Conservation (phyloP, 1,284 basidiomycete species). For the Trichosporon faecale region DNA sequence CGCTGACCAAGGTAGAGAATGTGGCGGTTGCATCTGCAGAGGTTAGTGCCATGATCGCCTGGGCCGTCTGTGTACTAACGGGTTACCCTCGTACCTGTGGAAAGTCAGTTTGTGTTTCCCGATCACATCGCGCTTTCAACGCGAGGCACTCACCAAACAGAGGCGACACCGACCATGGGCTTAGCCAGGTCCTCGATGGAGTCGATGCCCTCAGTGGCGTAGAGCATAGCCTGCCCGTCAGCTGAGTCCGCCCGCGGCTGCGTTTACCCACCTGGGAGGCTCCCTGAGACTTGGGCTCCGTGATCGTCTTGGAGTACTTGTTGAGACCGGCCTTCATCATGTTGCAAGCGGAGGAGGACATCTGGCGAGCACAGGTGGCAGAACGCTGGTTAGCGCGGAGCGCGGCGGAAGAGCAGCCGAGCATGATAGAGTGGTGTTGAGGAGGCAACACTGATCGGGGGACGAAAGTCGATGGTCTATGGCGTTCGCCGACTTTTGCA, state of each 20-base stretch:
- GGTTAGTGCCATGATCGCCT: background rate
- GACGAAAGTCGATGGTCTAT: background rate
- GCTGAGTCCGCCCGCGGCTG: background rate
- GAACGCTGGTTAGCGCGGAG: slow-evolving; percentile 26
- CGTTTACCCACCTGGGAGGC: slow-evolving; percentile 70
- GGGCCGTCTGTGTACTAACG: slow-evolving; percentile 54
- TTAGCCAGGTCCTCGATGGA: slow-evolving; percentile 78
- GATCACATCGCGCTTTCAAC: background rate
- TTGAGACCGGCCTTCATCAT: slow-evolving; percentile 55
- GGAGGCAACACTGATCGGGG: background rate
- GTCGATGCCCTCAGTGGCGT: slow-evolving; percentile 84
- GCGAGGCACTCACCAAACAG: slow-evolving; percentile 70
- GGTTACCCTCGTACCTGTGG: slow-evolving; percentile 81
- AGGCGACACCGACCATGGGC: slow-evolving; percentile 92
- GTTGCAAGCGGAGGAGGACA: slow-evolving; percentile 18
- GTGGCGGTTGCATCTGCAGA: slow-evolving; percentile 80
- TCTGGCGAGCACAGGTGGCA: slow-evolving; percentile 13
- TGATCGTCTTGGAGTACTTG: slow-evolving; percentile 75
- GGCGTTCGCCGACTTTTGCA: slow-evolving; percentile 7
- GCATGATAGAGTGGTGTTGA: slow-evolving; percentile 15
- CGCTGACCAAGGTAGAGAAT: slow-evolving; percentile 81
- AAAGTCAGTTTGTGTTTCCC: slow-evolving; percentile 22
- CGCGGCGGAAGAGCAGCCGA: slow-evolving; percentile 21
- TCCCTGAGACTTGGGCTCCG: slow-evolving; percentile 85
- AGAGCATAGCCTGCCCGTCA: slow-evolving; percentile 77